Percentiles rank a stretch among this genome's conserved stretches.
These are phyloP conservation scores for Fraxinus excelsior DNA, from an alignment of 257 asterid genomes.

Conservation along the genomic window DNA sequence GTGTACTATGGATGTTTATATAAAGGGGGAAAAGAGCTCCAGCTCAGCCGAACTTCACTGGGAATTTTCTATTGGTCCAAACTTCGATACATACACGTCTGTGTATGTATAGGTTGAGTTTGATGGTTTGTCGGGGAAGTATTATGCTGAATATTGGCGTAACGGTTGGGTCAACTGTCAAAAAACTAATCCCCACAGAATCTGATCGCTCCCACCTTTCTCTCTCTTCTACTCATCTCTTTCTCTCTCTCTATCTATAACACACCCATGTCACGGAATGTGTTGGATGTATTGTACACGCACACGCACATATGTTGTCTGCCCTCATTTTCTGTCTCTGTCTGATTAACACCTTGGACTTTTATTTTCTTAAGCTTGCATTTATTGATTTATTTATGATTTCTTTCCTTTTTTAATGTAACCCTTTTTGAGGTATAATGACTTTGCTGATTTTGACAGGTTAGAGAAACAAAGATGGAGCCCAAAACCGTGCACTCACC, in stretches of 20 bases:
- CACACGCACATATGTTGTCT: slow-evolving; percentile 45
- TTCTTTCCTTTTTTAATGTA: slow-evolving; percentile 26
- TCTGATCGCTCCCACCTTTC: slow-evolving; percentile 67
- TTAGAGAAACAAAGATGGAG: slow-evolving; percentile 50
- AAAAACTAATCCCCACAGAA: slow-evolving; percentile 77
- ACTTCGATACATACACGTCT: slow-evolving; percentile 22
- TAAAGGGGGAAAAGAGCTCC: slow-evolving; percentile 23
- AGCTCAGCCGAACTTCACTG: slow-evolving; percentile 41
- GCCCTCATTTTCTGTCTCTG: slow-evolving; percentile 50
- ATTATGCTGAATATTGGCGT: neutral
- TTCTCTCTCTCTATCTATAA: slow-evolving; percentile 24
- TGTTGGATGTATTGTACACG: slow-evolving; percentile 30
- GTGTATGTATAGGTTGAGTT: slow-evolving; percentile 23
- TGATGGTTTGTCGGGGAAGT: neutral
- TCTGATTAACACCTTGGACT: slow-evolving; percentile 45
- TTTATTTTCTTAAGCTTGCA: slow-evolving; percentile 35
- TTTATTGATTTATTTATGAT: slow-evolving; percentile 30
- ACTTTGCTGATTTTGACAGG: slow-evolving; percentile 63
- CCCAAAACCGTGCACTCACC: slow-evolving; percentile 51
- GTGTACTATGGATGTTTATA: neutral
- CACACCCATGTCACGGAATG: slow-evolving; percentile 34
- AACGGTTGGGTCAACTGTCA: slow-evolving; percentile 87
- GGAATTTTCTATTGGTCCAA: slow-evolving; percentile 29
- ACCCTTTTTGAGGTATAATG: slow-evolving; percentile 28
- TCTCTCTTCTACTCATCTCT: slow-evolving; percentile 12